A percentile compares a stretch with the other conserved stretches of the same genome.
phyloP scores from a whole-genome alignment of 1,284 basidiomycete genomes.

The Neonothopanus nambi region DNA sequence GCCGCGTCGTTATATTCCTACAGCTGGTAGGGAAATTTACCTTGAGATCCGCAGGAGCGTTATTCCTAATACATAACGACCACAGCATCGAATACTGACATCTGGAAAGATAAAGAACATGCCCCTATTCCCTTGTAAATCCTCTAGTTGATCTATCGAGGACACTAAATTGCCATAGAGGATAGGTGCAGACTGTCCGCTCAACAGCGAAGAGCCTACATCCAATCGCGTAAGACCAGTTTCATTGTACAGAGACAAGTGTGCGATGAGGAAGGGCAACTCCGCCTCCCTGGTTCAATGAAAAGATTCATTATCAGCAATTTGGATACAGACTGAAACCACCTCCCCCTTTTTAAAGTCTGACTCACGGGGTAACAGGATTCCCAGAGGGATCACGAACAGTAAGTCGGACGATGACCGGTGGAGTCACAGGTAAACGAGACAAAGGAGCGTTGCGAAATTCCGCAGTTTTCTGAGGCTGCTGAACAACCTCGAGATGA shows the following conservation, averaged over 20 bases:
- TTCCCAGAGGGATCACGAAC: slow-evolving; percentile 71
- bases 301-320: background rate
- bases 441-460: slow-evolving; percentile 76
- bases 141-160: slow-evolving; percentile 73
- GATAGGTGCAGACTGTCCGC: slow-evolving; percentile 51
- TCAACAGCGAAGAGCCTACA: slow-evolving; percentile 51
- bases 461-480: slow-evolving; percentile 77
- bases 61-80: slow-evolving; percentile 75
- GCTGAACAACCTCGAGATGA: slow-evolving; percentile 76
- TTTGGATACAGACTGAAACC: background rate
- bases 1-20: slow-evolving; percentile 16
- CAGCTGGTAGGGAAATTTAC: slow-evolving; percentile 45
- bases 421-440: slow-evolving; percentile 78
- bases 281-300: slow-evolving; percentile 61
- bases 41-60: slow-evolving; percentile 75
- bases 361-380: slow-evolving; percentile 66
- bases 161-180: slow-evolving; percentile 86
- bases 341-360: background rate
- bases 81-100: slow-evolving; percentile 78
- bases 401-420: slow-evolving; percentile 76
- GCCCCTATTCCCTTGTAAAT: slow-evolving; percentile 74
- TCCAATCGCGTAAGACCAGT: slow-evolving; percentile 62
- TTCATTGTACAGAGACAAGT: slow-evolving; percentile 68
- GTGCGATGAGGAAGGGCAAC: slow-evolving; percentile 80
- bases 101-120: slow-evolving; percentile 90